Evolutionary conservation across 371 early-diverging fungal species (phyloP).

Genomic region (Coemansia sp.): DNA sequence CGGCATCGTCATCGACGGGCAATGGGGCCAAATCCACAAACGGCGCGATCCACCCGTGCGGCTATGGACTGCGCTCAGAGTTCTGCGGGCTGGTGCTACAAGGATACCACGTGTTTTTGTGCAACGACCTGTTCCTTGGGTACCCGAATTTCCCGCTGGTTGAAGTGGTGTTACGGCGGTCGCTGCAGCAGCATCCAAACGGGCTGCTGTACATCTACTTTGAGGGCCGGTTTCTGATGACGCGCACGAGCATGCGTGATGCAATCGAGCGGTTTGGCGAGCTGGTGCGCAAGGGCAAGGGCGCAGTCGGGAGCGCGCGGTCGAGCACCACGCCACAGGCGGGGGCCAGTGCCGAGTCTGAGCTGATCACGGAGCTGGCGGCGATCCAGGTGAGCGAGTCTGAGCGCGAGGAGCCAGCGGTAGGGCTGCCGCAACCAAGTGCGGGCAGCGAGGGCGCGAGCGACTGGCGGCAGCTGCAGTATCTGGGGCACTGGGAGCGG

Average conservation of each 20-base stretch:
- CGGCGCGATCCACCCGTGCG: slow-evolving; percentile 32
- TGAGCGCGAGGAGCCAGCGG: background rate
- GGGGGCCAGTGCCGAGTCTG: background rate
- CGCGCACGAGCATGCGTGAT: slow-evolving; percentile 53
- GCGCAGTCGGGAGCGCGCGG: slow-evolving; percentile 18
- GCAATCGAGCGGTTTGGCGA: slow-evolving; percentile 57
- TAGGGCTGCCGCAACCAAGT: background rate
- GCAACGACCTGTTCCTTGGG: slow-evolving; percentile 56
- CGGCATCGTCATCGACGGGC: background rate
- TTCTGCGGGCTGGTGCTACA: slow-evolving; percentile 66
- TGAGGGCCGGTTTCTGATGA: slow-evolving; percentile 57
- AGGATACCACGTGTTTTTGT: slow-evolving; percentile 68
- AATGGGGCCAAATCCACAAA: slow-evolving; percentile 1
- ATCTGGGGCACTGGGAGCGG: slow-evolving; percentile 75
- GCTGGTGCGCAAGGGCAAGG: slow-evolving; percentile 52
- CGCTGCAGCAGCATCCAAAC: slow-evolving; percentile 52
- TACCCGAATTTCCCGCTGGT: slow-evolving; percentile 43
- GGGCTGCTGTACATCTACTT: slow-evolving; percentile 68
- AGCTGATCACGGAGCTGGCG: slow-evolving; percentile 25
- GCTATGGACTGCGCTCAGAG: slow-evolving; percentile 59
- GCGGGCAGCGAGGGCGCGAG: slow-evolving; percentile 47
- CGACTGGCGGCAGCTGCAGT: slow-evolving; percentile 76
- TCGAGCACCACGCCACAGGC: background rate
- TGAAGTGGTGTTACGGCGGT: slow-evolving; percentile 20
- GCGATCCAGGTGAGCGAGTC: slow-evolving; percentile 7